Evolutionary conservation across 2,329 filamentous ascomycete genomes (phyloP).

Genomic region (Juglanconis oblonga): DNA sequence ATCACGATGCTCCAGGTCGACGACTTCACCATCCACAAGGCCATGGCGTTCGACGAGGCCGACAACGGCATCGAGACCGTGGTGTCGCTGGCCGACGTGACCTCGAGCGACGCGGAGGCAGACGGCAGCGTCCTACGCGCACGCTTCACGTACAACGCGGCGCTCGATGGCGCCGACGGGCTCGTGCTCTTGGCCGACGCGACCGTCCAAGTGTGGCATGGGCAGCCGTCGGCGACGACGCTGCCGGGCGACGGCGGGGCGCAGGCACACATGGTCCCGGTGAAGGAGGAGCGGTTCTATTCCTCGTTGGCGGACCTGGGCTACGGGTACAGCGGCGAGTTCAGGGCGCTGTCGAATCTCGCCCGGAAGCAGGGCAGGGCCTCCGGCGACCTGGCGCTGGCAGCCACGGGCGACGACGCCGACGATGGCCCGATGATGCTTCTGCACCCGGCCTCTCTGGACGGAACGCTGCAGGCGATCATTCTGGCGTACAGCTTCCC

Average conservation of each 20-base stretch:
- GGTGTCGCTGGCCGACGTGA: neutral
- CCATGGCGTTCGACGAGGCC: conserved; percentile 19
- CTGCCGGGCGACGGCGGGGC: neutral
- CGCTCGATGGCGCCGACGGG: neutral
- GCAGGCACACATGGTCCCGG: neutral
- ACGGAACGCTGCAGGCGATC: conserved; percentile 1
- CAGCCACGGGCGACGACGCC: too few species aligned
- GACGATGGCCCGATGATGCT: too few species aligned
- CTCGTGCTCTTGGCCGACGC: neutral
- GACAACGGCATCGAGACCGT: conserved; percentile 12
- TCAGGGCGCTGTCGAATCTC: neutral
- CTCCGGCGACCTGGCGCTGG: neutral
- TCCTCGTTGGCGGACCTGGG: conserved; percentile 4
- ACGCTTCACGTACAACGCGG: neutral
- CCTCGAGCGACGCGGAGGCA: too few species aligned
- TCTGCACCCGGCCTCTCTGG: conserved; percentile 2
- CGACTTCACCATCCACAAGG: conserved; percentile 21
- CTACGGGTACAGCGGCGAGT: conserved; percentile 12
- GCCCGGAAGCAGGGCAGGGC: neutral
- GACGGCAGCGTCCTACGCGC: neutral
- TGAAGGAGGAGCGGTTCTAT: conserved; percentile 10
- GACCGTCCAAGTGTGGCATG: neutral
- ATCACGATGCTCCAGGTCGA: conserved; percentile 21
- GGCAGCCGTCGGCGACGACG: neutral
- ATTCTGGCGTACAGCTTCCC: conserved; percentile 10